Percentiles rank a stretch among this genome's conserved stretches.
These are phyloP conservation scores for Dioscorea alata DNA, from an alignment of 106 monocot species.

Conservation along the genomic window DNA sequence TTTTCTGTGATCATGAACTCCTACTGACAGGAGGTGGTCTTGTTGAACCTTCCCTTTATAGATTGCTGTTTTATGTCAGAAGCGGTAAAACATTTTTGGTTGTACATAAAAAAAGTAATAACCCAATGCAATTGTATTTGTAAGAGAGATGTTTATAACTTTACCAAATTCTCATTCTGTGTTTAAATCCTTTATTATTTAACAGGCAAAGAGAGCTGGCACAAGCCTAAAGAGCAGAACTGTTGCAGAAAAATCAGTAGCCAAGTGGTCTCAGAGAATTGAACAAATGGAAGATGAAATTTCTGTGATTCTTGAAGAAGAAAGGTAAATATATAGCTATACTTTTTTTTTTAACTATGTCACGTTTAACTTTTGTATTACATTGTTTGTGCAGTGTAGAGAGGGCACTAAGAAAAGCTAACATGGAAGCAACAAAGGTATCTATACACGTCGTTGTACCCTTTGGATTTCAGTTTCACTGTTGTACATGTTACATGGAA, in stretches of 20 bases:
- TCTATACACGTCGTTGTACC: conserved; percentile 4
- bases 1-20: too few relatives aligned
- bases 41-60: too few relatives aligned
- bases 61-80: too few relatives aligned
- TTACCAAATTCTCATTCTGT: too few relatives aligned
- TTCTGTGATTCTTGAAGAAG: conserved; percentile 66
- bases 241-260: conserved; percentile 76
- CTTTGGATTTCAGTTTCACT: conserved; percentile 6
- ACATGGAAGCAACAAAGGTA: conserved; percentile 98
- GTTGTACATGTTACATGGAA: not conserved
- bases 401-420: conserved; percentile 71
- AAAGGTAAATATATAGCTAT: conserved; percentile 41
- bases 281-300: conserved; percentile 91
- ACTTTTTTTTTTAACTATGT: not conserved
- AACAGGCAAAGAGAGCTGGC: conserved; percentile 86
- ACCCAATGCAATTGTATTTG: too few relatives aligned
- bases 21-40: too few relatives aligned
- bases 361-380: not conserved
- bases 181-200: conserved; percentile 4
- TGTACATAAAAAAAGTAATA: too few relatives aligned
- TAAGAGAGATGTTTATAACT: too few relatives aligned
- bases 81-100: too few relatives aligned
- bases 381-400: conserved; percentile 59
- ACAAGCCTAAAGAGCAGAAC: conserved; percentile 72
- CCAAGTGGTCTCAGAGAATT: conserved; percentile 67